phyloP scores from a whole-genome alignment of 495 filamentous ascomycete species.

The Tuber magnatum region DNA sequence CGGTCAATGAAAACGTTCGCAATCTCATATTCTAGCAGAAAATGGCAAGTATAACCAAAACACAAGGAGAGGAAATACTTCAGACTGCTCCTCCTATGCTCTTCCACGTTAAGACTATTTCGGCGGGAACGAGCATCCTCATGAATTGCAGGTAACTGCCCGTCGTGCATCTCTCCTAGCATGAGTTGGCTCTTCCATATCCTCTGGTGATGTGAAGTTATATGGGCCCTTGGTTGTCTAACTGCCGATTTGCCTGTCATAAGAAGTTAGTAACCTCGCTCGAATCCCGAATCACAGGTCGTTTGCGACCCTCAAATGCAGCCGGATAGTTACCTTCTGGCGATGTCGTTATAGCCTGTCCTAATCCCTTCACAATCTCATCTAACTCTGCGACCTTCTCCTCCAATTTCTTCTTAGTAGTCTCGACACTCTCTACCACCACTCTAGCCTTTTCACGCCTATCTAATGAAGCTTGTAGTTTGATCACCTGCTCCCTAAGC shows the following conservation, averaged over 20 bases:
- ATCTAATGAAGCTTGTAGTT: slow-evolving; percentile 62
- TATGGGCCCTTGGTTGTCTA: slow-evolving; percentile 18
- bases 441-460: slow-evolving; percentile 45
- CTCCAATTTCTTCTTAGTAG: slow-evolving; percentile 63
- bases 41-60: neutral
- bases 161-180: slow-evolving; percentile 50
- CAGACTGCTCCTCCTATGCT: slow-evolving; percentile 24
- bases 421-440: slow-evolving; percentile 52
- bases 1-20: neutral
- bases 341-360: slow-evolving; percentile 34
- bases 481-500: slow-evolving; percentile 69
- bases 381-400: slow-evolving; percentile 61
- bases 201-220: slow-evolving; percentile 42
- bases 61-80: slow-evolving; percentile 19
- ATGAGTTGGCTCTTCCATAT: slow-evolving; percentile 46
- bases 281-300: slow-evolving; percentile 6
- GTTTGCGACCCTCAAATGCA: neutral
- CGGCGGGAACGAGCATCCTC: slow-evolving; percentile 51
- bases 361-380: slow-evolving; percentile 57
- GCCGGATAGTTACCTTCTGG: slow-evolving; percentile 18
- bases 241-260: slow-evolving; percentile 13
- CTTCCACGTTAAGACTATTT: slow-evolving; percentile 29
- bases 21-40: neutral
- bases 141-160: slow-evolving; percentile 68
- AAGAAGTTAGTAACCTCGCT: slow-evolving; percentile 5